phyloP scores from a whole-genome alignment of 2,329 filamentous ascomycete species.

The Thelonectria discophora region DNA sequence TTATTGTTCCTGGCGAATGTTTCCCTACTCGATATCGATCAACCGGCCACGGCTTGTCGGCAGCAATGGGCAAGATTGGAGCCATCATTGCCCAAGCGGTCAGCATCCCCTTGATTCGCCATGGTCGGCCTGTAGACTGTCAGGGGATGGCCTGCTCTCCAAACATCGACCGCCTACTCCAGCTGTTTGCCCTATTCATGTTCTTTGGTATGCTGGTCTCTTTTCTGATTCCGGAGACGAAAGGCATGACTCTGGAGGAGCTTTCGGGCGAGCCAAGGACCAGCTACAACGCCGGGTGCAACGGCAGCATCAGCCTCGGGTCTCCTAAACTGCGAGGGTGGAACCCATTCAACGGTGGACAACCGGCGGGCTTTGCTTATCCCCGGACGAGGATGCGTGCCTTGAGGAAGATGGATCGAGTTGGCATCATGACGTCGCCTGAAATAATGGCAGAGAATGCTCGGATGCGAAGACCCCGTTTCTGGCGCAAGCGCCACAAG shows the following conservation, averaged over 20 bases:
- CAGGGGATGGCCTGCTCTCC: constrained; percentile 59
- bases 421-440: constrained; percentile 57
- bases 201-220: constrained; percentile 73
- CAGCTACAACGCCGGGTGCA: constrained; percentile 62
- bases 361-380: constrained; percentile 61
- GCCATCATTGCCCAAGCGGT: constrained; percentile 74
- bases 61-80: constrained; percentile 73
- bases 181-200: constrained; percentile 85
- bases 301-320: constrained; percentile 56
- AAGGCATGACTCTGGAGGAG: constrained; percentile 76
- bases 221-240: constrained; percentile 80
- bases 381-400: constrained; percentile 46
- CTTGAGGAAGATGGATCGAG: constrained; percentile 45
- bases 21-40: constrained; percentile 71
- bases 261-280: constrained; percentile 73
- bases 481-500: constrained; percentile 45
- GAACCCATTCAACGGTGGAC: constrained; percentile 61
- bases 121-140: constrained; percentile 61
- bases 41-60: constrained; percentile 71
- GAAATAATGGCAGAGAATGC: constrained; percentile 46
- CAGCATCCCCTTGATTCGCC: constrained; percentile 68
- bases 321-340: constrained; percentile 47
- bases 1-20: constrained; percentile 71
- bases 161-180: constrained; percentile 77
- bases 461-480: constrained; percentile 36